A percentile compares a stretch with the other conserved stretches of the same genome.
These are phyloP conservation scores for Coccomyxa sp. DNA, from an alignment of 139 green algal species.

Conservation along the genomic window DNA sequence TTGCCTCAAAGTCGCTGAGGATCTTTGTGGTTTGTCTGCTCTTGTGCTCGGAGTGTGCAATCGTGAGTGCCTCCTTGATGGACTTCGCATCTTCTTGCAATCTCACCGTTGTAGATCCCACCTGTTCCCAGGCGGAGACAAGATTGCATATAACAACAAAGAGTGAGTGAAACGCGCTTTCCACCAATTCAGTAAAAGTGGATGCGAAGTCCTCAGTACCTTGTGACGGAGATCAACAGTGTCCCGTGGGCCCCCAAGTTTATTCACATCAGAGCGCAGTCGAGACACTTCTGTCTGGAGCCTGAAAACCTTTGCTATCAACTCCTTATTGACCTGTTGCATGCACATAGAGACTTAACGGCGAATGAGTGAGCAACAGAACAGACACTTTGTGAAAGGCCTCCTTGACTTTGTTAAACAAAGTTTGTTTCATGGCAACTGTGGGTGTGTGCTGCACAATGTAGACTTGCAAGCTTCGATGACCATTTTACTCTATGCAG, in stretches of 20 bases:
- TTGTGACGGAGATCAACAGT: slow-evolving; percentile 55
- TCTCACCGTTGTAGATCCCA: neutral
- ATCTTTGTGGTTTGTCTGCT: slow-evolving; percentile 36
- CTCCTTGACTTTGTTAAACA: neutral
- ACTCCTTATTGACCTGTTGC: slow-evolving; percentile 10
- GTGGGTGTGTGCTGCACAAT: too few species aligned
- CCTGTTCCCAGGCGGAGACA: neutral
- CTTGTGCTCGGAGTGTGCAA: slow-evolving; percentile 21
- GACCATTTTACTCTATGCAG: too few species aligned
- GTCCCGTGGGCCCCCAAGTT: slow-evolving; percentile 58
- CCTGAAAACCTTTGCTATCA: slow-evolving; percentile 22
- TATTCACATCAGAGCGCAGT: slow-evolving; percentile 46
- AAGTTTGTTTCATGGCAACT: neutral
- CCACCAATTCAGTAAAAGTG: neutral
- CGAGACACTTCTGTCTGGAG: slow-evolving; percentile 26
- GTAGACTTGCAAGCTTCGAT: too few species aligned
- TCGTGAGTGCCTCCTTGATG: slow-evolving; percentile 40
- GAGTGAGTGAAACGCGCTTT: neutral
- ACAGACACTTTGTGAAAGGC: too few species aligned
- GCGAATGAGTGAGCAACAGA: too few species aligned
- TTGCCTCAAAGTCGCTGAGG: slow-evolving; percentile 38
- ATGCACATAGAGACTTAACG: neutral
- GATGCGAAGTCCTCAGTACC: neutral
- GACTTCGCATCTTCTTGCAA: slow-evolving; percentile 15
- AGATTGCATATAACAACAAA: neutral